Conservation (phyloP, 148 eudicot species). For the Limonium bicolor region DNA sequence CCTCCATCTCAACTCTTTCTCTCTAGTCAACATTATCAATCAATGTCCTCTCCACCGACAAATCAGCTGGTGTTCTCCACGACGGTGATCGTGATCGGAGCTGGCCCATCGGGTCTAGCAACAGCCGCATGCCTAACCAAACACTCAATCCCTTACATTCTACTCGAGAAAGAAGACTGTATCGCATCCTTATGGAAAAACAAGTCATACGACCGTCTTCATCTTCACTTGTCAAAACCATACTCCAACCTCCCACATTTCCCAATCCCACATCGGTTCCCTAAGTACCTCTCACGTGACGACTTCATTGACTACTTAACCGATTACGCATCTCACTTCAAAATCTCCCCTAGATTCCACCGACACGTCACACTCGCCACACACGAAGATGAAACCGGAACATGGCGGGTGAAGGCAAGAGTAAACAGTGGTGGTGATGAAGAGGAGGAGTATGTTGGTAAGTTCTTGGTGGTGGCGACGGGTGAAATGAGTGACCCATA, state of each 20-base stretch:
- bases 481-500: constrained; percentile 21
- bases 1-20: no score
- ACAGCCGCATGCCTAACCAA: constrained; percentile 18
- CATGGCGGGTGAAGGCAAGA: constrained; percentile 17
- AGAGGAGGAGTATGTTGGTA: constrained; percentile 5
- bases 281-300: constrained; percentile 17
- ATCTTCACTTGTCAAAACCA: constrained; percentile 35
- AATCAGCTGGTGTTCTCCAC: no score
- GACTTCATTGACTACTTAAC: constrained; percentile 30
- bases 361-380: constrained; percentile 15
- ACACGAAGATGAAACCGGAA: constrained; percentile 6
- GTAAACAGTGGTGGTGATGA: not conserved
- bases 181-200: constrained; percentile 33
- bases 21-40: no score
- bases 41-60: no score
- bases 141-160: constrained; percentile 16
- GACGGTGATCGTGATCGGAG: constrained; percentile 28
- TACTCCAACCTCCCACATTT: constrained; percentile 22
- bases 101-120: constrained; percentile 28
- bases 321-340: constrained; percentile 21
- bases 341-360: constrained; percentile 16
- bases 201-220: constrained; percentile 30
- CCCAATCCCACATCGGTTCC: constrained; percentile 10
- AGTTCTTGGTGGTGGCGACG: constrained; percentile 22
- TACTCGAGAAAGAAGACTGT: constrained; percentile 43